Percentiles rank a stretch among this genome's conserved stretches.
These are phyloP conservation scores for Spongiforma sp. DNA, from an alignment of 1,284 basidiomycete species.

Conservation along the genomic window DNA sequence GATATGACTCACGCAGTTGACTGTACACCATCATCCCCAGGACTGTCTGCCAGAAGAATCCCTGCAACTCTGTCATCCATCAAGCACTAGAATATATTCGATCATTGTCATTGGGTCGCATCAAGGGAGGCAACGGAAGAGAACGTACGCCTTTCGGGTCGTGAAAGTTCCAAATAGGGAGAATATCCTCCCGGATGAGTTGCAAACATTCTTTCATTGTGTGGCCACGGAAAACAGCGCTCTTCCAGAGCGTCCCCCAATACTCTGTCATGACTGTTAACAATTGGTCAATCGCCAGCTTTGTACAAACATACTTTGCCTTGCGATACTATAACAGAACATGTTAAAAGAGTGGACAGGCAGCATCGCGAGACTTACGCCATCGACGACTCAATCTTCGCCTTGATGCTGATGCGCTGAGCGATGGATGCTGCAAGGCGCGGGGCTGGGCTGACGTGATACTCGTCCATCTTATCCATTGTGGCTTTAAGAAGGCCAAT, in stretches of 20 bases:
- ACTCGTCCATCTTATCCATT: background rate
- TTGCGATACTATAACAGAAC: slow-evolving; percentile 25
- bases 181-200: slow-evolving; percentile 33
- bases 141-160: slow-evolving; percentile 28
- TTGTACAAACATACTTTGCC: slow-evolving; percentile 19
- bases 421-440: slow-evolving; percentile 16
- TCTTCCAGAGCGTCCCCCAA: slow-evolving; percentile 33
- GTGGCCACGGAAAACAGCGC: slow-evolving; percentile 23
- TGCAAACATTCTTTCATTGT: slow-evolving; percentile 27
- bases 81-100: slow-evolving; percentile 9
- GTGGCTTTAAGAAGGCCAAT: slow-evolving; percentile 13
- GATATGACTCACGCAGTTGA: too few species aligned
- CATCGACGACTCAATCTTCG: slow-evolving; percentile 23
- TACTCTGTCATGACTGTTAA: slow-evolving; percentile 25
- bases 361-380: slow-evolving; percentile 9
- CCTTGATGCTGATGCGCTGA: slow-evolving; percentile 25
- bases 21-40: too few species aligned
- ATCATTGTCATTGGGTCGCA: background rate
- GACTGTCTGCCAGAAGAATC: background rate
- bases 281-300: background rate
- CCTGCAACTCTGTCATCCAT: slow-evolving; percentile 9
- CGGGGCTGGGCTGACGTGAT: slow-evolving; percentile 10
- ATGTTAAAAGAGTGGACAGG: background rate
- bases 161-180: slow-evolving; percentile 35
- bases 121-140: background rate